Evolutionary conservation across 106 monocot species (phyloP).

Genomic region (Vanilla planifolia): DNA sequence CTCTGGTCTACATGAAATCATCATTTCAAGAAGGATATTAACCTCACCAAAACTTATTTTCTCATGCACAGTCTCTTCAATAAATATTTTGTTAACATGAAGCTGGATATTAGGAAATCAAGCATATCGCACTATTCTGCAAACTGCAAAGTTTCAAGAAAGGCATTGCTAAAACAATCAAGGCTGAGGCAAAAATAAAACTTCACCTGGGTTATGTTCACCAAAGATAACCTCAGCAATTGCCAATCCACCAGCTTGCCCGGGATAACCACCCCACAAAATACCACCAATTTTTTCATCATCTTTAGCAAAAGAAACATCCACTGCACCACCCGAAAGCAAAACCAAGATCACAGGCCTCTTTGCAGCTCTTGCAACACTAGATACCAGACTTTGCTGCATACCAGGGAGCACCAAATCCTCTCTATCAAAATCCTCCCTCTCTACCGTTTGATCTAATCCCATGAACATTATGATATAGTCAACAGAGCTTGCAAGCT

Average conservation of each 20-base stretch:
- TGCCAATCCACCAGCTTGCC: slow-evolving; percentile 81
- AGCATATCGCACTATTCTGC: too few species aligned
- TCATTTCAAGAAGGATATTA: too few species aligned
- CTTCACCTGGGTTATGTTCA: slow-evolving; percentile 82
- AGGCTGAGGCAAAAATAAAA: not conserved
- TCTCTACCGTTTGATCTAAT: slow-evolving; percentile 57
- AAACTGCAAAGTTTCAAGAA: too few species aligned
- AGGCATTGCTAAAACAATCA: too few species aligned
- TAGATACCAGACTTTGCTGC: slow-evolving; percentile 56
- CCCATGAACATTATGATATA: slow-evolving; percentile 84
- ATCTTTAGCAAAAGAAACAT: slow-evolving; percentile 64
- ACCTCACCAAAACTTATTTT: too few species aligned
- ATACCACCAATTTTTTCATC: slow-evolving; percentile 53
- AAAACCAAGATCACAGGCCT: slow-evolving; percentile 78
- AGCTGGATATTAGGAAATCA: too few species aligned
- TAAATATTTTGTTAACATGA: too few species aligned
- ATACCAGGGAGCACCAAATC: slow-evolving; percentile 61
- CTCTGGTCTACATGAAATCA: too few species aligned
- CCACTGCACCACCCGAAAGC: slow-evolving; percentile 81
- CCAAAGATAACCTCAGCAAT: slow-evolving; percentile 72
- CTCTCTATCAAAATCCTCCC: slow-evolving; percentile 68
- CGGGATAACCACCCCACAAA: slow-evolving; percentile 96
- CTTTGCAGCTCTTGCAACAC: slow-evolving; percentile 61
- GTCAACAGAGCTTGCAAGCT: slow-evolving; percentile 63
- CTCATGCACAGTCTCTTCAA: too few species aligned